Conservation (phyloP, 495 filamentous ascomycete genomes). For the Glutinoglossum americanum region DNA sequence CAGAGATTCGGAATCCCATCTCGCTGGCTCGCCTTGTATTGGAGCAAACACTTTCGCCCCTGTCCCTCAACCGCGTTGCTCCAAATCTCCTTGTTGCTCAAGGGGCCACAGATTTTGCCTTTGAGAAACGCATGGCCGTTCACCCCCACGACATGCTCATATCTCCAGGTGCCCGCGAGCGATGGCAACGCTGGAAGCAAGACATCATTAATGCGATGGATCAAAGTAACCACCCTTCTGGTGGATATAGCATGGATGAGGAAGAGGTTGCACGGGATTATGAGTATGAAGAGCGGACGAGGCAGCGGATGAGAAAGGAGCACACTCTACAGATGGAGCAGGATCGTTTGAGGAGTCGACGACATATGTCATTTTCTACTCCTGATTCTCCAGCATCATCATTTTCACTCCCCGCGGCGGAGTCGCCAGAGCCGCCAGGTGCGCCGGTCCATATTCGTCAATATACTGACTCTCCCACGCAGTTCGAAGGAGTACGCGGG, state of each 20-base stretch:
- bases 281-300: conserved; percentile 6
- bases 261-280: neutral
- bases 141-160: conserved; percentile 52
- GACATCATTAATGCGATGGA: conserved; percentile 42
- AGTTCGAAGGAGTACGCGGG: neutral
- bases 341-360: neutral
- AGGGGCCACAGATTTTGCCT: conserved; percentile 71
- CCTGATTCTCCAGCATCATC: neutral
- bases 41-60: conserved; percentile 42
- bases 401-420: neutral
- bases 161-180: conserved; percentile 46
- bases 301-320: conserved; percentile 9
- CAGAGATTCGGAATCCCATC: conserved; percentile 86
- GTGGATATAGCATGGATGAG: neutral
- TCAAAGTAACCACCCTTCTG: neutral
- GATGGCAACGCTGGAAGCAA: conserved; percentile 53
- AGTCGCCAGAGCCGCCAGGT: neutral
- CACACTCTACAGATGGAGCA: conserved; percentile 12
- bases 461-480: neutral
- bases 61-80: conserved; percentile 70
- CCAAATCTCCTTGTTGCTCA: conserved; percentile 76
- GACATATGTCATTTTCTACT: neutral
- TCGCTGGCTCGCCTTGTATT: conserved; percentile 65
- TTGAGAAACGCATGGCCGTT: conserved; percentile 45
- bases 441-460: neutral